Evolutionary conservation across 768 basidiomycete genomes (phyloP).

Genomic region (Pleurotus tuber-regium): DNA sequence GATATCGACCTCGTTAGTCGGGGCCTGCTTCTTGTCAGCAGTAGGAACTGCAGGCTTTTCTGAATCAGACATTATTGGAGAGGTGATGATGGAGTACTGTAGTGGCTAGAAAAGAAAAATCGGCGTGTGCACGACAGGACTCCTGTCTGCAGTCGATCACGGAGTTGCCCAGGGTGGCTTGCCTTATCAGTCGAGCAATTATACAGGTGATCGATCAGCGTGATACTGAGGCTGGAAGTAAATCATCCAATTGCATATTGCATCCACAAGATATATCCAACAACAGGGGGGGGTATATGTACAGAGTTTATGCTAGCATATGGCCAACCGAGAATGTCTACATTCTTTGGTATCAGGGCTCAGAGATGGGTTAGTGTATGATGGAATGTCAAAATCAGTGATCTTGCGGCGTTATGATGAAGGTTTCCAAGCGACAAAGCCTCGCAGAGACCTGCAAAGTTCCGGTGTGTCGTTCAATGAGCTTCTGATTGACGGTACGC

Average conservation of each 20-base stretch:
- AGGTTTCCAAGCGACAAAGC: conserved; percentile 52
- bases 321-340: background rate
- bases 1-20: conserved; percentile 69
- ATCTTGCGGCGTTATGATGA: conserved; percentile 10
- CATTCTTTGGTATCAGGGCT: background rate
- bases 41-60: conserved; percentile 35
- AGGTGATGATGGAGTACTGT: conserved; percentile 15
- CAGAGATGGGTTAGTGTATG: background rate
- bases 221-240: background rate
- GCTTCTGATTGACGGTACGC: conserved; percentile 12
- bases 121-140: conserved; percentile 8
- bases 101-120: conserved; percentile 10
- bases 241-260: background rate
- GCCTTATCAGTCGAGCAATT: conserved; percentile 20
- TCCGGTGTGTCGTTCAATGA: conserved; percentile 16
- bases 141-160: conserved; percentile 9
- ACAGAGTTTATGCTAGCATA: background rate
- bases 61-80: conserved; percentile 57
- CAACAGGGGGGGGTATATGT: conserved; percentile 7
- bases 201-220: conserved; percentile 7
- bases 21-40: conserved; percentile 47
- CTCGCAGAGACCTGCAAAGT: conserved; percentile 50
- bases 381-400: background rate
- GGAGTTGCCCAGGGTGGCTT: conserved; percentile 12
- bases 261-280: conserved; percentile 2